phyloP scores from a whole-genome alignment of 2,329 filamentous ascomycete genomes.

The Dactylellina parvicollis region DNA sequence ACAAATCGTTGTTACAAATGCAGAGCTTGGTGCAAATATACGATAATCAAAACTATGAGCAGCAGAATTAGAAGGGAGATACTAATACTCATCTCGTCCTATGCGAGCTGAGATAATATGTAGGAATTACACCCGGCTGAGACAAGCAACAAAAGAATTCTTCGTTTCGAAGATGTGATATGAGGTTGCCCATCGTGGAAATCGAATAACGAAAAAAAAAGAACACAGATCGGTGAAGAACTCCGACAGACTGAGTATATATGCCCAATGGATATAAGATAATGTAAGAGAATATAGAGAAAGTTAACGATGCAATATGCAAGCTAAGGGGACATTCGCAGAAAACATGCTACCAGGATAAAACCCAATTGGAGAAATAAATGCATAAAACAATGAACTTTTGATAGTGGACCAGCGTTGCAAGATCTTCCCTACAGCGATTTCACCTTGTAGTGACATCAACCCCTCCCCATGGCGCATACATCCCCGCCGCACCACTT shows the following conservation, averaged over 20 bases:
- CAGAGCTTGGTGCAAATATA: too few species aligned
- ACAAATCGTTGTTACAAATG: too few species aligned
- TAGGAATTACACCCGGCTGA: neutral
- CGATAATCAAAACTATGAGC: neutral
- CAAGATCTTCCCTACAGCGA: neutral
- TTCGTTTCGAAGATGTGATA: slow-evolving; percentile 1
- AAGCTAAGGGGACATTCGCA: too few species aligned
- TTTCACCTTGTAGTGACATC: slow-evolving; percentile 25
- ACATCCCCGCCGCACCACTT: slow-evolving; percentile 48
- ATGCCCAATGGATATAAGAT: slow-evolving; percentile 29
- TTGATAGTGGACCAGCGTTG: neutral
- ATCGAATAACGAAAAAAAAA: neutral
- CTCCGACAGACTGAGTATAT: slow-evolving; percentile 33
- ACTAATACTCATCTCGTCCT: slow-evolving; percentile 7
- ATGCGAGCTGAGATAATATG: slow-evolving; percentile 12
- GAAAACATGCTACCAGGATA: neutral
- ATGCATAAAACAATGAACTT: slow-evolving; percentile 15
- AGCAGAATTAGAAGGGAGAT: neutral
- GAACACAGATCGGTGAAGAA: neutral
- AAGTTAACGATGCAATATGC: neutral
- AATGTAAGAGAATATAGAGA: neutral
- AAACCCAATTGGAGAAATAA: neutral
- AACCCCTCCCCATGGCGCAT: slow-evolving; percentile 41
- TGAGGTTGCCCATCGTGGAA: neutral
- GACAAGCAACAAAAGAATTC: neutral